phyloP scores from a whole-genome alignment of 2,329 filamentous ascomycete species.

The Diaporthe capsici region DNA sequence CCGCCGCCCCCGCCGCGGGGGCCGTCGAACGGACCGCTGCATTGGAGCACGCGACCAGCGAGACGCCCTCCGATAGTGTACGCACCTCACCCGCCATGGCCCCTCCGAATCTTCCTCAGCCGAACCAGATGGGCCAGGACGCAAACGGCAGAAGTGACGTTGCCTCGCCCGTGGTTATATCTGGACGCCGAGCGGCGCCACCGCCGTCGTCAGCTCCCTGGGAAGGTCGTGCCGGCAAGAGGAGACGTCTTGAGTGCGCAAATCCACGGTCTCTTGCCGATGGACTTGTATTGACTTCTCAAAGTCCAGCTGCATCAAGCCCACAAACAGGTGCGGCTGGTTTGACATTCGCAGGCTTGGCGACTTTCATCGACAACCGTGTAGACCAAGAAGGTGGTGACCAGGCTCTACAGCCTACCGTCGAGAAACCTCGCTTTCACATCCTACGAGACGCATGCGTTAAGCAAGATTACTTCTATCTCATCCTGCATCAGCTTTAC shows the following conservation, averaged over 20 bases:
- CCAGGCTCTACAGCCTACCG: conserved; percentile 45
- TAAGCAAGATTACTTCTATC: conserved; percentile 71
- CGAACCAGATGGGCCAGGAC: background rate
- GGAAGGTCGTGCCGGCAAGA: conserved; percentile 33
- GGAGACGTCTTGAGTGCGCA: conserved; percentile 36
- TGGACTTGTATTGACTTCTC: conserved; percentile 40
- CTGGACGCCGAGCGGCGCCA: background rate
- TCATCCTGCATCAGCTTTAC: conserved; percentile 76
- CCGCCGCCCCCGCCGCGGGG: background rate
- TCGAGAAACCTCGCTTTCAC: conserved; percentile 64
- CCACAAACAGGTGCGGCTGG: background rate
- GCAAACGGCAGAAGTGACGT: background rate
- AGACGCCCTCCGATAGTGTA: background rate
- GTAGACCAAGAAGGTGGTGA: conserved; percentile 15
- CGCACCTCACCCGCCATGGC: conserved; percentile 29
- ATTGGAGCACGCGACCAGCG: background rate
- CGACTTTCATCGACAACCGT: conserved; percentile 15
- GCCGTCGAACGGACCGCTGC: background rate
- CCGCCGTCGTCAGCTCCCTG: background rate
- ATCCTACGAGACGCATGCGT: conserved; percentile 71
- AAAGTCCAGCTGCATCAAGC: background rate
- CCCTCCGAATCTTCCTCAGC: conserved; percentile 25
- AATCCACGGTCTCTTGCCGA: conserved; percentile 12
- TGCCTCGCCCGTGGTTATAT: background rate
- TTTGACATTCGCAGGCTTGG: background rate